These are phyloP conservation scores for Meyerozyma smithsonii DNA, from an alignment of 1,139 yeast species.

Conservation along the genomic window DNA sequence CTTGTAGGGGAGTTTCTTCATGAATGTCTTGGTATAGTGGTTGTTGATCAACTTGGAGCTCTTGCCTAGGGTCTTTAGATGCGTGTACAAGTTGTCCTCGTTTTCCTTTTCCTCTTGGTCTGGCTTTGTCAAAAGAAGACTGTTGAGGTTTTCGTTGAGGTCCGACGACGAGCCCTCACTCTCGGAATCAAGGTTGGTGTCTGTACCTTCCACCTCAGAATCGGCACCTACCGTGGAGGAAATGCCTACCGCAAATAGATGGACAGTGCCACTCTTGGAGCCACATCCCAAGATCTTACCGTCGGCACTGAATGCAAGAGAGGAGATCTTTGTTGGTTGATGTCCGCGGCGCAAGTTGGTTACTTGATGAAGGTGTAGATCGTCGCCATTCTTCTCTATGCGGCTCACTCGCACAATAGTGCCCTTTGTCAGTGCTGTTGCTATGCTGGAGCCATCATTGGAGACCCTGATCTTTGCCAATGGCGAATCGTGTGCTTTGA, in stretches of 20 bases:
- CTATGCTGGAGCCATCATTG: conserved; percentile 48
- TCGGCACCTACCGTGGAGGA: conserved; percentile 19
- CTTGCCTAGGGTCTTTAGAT: conserved; percentile 6
- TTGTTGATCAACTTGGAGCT: conserved; percentile 23
- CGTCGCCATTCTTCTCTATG: conserved; percentile 11
- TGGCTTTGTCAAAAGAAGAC: not conserved
- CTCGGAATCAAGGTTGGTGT: conserved; percentile 4
- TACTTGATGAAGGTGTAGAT: conserved; percentile 28
- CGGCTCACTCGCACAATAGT: conserved; percentile 58
- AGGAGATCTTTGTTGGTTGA: conserved; percentile 51
- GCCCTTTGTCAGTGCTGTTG: conserved; percentile 70
- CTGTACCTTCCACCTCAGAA: conserved; percentile 9
- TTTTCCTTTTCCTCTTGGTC: not conserved
- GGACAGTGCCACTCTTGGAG: conserved; percentile 66
- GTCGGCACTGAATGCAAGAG: conserved; percentile 50
- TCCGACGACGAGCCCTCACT: conserved; percentile 2
- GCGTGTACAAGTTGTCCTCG: not conserved
- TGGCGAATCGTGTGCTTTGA: conserved; percentile 55
- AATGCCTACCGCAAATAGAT: conserved; percentile 39
- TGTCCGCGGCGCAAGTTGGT: conserved; percentile 68
- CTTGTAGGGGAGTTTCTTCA: conserved; percentile 39
- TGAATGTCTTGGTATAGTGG: conserved; percentile 33
- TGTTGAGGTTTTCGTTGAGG: conserved; percentile 1
- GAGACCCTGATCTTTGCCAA: conserved; percentile 46
- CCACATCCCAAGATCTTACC: conserved; percentile 57